Conservation (phyloP, 2,329 filamentous ascomycete species). For the Xylaria sp. region DNA sequence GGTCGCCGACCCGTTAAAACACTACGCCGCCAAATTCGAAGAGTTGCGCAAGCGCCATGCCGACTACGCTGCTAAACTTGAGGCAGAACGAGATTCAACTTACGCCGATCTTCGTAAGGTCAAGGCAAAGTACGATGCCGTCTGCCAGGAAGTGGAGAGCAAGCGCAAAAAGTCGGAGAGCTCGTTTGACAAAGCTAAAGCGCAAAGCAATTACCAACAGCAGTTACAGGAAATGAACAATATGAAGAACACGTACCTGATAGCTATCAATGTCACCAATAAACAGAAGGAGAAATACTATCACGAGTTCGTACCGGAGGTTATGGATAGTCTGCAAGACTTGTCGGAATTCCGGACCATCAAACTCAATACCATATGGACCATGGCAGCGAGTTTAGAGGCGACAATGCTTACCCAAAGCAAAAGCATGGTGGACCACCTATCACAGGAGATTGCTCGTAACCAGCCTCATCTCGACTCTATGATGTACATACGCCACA, state of each 20-base stretch:
- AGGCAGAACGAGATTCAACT: constrained; percentile 86
- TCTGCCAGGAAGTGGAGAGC: constrained; percentile 94
- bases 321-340: constrained; percentile 93
- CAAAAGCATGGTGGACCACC: constrained; percentile 75
- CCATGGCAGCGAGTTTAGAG: constrained; percentile 81
- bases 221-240: constrained; percentile 97
- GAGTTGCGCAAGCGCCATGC: constrained; percentile 91
- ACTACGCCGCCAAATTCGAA: constrained; percentile 79
- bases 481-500: constrained; percentile 98
- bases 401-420: constrained; percentile 80
- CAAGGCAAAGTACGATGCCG: constrained; percentile 91
- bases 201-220: constrained; percentile 90
- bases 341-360: constrained; percentile 88
- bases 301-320: constrained; percentile 93
- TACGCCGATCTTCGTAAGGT: constrained; percentile 89
- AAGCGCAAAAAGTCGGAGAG: constrained; percentile 94
- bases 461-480: constrained; percentile 92
- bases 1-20: constrained; percentile 87
- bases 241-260: constrained; percentile 96
- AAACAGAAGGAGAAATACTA: constrained; percentile 98
- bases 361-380: constrained; percentile 89
- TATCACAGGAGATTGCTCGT: constrained; percentile 83
- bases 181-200: constrained; percentile 93
- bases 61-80: constrained; percentile 88
- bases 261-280: constrained; percentile 95